phyloP scores from a whole-genome alignment of 768 basidiomycete genomes.

The Boletus rex-veris region DNA sequence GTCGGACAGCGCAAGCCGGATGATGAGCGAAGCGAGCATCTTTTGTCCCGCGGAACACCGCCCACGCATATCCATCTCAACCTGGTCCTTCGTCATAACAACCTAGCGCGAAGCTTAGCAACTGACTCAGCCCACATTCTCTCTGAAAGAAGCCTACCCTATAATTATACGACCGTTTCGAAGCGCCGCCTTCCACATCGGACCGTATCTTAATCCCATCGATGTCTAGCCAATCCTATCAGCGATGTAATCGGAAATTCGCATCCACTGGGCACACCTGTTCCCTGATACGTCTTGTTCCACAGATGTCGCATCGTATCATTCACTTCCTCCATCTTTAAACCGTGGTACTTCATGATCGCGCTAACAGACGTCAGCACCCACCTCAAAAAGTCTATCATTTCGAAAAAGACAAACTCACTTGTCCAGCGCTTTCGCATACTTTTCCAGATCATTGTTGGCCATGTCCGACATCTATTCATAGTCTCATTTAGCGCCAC shows the following conservation, averaged over 20 bases:
- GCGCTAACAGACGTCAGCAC: constrained; percentile 54
- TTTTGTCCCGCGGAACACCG: constrained; percentile 98
- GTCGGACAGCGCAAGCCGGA: constrained; percentile 93
- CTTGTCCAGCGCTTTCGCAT: constrained; percentile 96
- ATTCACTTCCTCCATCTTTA: constrained; percentile 99
- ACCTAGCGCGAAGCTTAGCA: constrained; percentile 50
- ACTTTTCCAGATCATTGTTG: constrained; percentile 95
- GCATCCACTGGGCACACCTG: constrained; percentile 50
- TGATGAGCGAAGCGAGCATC: constrained; percentile 97
- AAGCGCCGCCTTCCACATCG: constrained; percentile 86
- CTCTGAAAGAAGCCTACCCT: constrained; percentile 51
- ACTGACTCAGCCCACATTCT: constrained; percentile 3
- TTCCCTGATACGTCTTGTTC: constrained; percentile 99
- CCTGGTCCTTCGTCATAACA: constrained; percentile 98
- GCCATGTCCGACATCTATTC: constrained; percentile 94
- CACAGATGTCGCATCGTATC: constrained; percentile 95
- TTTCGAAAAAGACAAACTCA: constrained; percentile 34
- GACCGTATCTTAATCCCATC: constrained; percentile 95
- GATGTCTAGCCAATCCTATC: constrained; percentile 62
- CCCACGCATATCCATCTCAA: constrained; percentile 99
- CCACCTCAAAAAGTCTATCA: not conserved
- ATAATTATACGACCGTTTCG: constrained; percentile 95
- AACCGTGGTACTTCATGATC: constrained; percentile 95
- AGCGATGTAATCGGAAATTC: constrained; percentile 8
- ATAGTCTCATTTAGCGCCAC: not conserved